Conservation (phyloP, 2,329 filamentous ascomycete species). For the Metarhizium sp. region DNA sequence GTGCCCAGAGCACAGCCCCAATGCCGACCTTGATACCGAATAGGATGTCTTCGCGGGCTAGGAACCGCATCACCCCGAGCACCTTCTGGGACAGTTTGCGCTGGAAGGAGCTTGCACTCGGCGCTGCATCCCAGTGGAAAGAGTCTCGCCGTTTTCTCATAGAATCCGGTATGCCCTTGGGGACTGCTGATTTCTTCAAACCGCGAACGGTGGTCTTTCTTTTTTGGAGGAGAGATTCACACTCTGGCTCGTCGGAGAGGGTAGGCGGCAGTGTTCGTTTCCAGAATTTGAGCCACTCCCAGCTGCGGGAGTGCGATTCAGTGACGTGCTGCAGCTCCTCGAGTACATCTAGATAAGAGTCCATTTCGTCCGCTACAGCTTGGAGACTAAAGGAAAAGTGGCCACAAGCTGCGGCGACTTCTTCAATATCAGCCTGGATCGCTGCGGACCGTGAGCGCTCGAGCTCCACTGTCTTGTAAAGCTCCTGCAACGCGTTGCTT, state of each 20-base stretch:
- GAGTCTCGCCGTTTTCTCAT: slow-evolving; percentile 44
- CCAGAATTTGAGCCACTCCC: slow-evolving; percentile 88
- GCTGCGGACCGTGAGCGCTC: slow-evolving; percentile 59
- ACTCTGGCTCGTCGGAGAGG: slow-evolving; percentile 30
- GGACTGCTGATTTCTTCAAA: slow-evolving; percentile 43
- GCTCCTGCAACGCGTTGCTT: slow-evolving; percentile 62
- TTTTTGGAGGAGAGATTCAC: slow-evolving; percentile 28
- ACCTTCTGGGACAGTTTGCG: slow-evolving; percentile 35
- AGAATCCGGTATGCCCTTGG: slow-evolving; percentile 44
- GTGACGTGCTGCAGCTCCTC: slow-evolving; percentile 73
- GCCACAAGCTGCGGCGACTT: slow-evolving; percentile 94
- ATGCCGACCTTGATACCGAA: slow-evolving; percentile 92
- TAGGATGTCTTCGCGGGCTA: slow-evolving; percentile 47
- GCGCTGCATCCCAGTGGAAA: slow-evolving; percentile 46
- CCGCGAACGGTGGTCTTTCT: slow-evolving; percentile 29
- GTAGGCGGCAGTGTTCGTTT: slow-evolving; percentile 7
- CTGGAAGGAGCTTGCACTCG: slow-evolving; percentile 33
- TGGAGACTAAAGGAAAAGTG: slow-evolving; percentile 91
- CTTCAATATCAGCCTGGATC: slow-evolving; percentile 87
- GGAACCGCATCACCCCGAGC: slow-evolving; percentile 35
- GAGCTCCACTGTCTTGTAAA: slow-evolving; percentile 74
- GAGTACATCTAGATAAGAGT: slow-evolving; percentile 70
- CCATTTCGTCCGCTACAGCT: slow-evolving; percentile 84
- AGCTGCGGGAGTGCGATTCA: slow-evolving; percentile 53
- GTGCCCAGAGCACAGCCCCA: slow-evolving; percentile 79